Evolutionary conservation across 192 early-diverging fungal species (phyloP).

Genomic region (Chytriomyces sp.): DNA sequence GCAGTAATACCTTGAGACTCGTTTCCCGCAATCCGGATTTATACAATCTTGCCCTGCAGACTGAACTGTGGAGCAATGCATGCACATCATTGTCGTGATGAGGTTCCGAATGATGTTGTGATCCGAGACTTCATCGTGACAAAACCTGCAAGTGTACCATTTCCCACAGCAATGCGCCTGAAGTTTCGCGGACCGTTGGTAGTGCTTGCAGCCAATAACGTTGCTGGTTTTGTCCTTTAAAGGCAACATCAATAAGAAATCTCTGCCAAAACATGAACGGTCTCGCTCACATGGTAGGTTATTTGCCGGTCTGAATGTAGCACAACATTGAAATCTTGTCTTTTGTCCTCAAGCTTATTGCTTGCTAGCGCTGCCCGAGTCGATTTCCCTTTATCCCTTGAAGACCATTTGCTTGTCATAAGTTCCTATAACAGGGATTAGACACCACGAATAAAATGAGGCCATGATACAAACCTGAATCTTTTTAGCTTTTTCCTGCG

Average conservation of each 20-base stretch:
- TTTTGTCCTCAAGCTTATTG: conserved; percentile 42
- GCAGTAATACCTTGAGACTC: conserved; percentile 84
- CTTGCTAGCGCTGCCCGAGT: conserved; percentile 10
- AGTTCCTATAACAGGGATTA: conserved; percentile 44
- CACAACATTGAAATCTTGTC: conserved; percentile 41
- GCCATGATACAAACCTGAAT: conserved; percentile 66
- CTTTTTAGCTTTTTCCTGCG: conserved; percentile 65
- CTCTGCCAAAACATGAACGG: too few species aligned
- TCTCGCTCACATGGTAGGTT: conserved; percentile 55
- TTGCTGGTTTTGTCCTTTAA: conserved; percentile 56
- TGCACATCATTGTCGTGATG: conserved; percentile 87
- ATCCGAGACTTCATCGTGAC: conserved; percentile 68
- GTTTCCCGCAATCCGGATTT: conserved; percentile 58
- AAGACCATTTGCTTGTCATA: conserved; percentile 55
- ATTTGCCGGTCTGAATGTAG: conserved; percentile 47
- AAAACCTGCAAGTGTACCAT: conserved; percentile 77
- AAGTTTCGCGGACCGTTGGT: conserved; percentile 71
- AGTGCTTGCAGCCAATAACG: conserved; percentile 78
- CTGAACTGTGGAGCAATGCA: conserved; percentile 84
- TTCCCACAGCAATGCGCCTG: conserved; percentile 75
- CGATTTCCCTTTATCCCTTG: conserved; percentile 44
- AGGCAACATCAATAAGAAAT: too few species aligned
- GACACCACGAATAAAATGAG: neutral
- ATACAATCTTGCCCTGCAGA: conserved; percentile 73
- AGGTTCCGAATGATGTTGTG: conserved; percentile 73